These are phyloP conservation scores for Pinus taeda DNA, from an alignment of 75 land plant species.

Conservation along the genomic window DNA sequence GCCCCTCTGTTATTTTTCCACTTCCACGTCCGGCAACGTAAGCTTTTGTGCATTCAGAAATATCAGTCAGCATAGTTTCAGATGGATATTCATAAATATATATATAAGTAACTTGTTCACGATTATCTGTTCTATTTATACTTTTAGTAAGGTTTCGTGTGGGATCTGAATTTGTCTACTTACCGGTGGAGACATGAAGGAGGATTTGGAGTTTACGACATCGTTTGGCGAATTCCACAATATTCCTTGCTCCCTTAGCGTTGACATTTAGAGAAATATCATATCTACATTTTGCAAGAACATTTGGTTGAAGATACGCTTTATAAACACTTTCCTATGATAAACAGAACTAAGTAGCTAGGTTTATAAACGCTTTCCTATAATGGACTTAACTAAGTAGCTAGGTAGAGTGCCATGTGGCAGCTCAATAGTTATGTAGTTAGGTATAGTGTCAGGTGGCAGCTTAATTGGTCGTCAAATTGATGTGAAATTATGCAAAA, in stretches of 20 bases:
- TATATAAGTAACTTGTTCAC: no score
- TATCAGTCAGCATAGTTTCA: neutral
- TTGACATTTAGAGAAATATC: slow-evolving; percentile 50
- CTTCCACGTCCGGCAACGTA: neutral
- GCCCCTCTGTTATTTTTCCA: neutral
- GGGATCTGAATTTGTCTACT: neutral
- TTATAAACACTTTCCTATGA: neutral
- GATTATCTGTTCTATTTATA: no score
- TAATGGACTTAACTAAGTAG: no score
- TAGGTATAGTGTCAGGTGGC: no score
- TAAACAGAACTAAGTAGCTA: no score
- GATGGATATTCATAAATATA: neutral
- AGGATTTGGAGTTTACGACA: slow-evolving; percentile 34
- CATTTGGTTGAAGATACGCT: neutral
- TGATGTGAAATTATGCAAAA: no score
- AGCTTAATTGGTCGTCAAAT: no score
- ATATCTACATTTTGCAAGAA: slow-evolving; percentile 22
- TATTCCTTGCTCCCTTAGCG: slow-evolving; percentile 37
- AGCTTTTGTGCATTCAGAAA: neutral
- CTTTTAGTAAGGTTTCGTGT: neutral
- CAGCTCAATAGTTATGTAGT: no score
- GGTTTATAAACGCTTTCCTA: no score
- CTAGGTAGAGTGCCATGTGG: no score
- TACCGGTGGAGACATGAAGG: slow-evolving; percentile 51
- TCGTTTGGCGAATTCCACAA: slow-evolving; percentile 37